Base-by-base conservation (phyloP, 23 red algal species). In the Chondrus crispus region DNA sequence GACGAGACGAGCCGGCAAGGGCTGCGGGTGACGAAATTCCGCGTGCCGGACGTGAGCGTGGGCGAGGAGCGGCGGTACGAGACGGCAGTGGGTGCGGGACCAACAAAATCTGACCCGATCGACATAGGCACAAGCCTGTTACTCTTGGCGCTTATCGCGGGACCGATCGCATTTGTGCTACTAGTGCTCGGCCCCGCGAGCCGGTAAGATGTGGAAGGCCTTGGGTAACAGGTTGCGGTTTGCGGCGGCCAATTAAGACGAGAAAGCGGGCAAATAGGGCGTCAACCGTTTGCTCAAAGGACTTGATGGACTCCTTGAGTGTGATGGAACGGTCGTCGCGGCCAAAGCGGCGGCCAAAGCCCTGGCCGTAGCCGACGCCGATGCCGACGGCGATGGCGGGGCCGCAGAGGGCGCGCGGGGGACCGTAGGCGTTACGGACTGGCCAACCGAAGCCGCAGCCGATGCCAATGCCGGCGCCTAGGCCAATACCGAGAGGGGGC, bases 391-490 rank as follows among this genome's bases (percentile, higher is more conserved):
- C 89, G 62, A 92, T 84, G 28, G 44, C 77, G 18, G 79, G 77
- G 28, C 79, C 79, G 47, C 89, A 92, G 4, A 92, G 55, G 13
- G 89, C 89, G 24, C 79, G 89, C 1, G 89, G 89, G 46, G 89
- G 89, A 2, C 89, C 89, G 46, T 92, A 92, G 2, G 89, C 89
- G 14, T 55, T 51, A 18, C 57, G 54, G 45, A 92, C 51, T 2
- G 89, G 89, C 89, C 89, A 92, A 3, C 89, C 89, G 45, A 92
- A 84, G 54, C 89, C 89, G 62, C 89, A 92, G 30, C 89, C 89
- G 29, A 92, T 51, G 16, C 89, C 89, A 44, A 92, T 82, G 3
- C 89, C 89, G 16, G 40, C 89, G 46, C 89, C 89, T 37, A 92
- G 72, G 22, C 89, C 89, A 33, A 84, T 58, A 60, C 75, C 89